phyloP scores from a whole-genome alignment of 352 stramenopile genomes.

The Thalassiosira livingstoniorum region DNA sequence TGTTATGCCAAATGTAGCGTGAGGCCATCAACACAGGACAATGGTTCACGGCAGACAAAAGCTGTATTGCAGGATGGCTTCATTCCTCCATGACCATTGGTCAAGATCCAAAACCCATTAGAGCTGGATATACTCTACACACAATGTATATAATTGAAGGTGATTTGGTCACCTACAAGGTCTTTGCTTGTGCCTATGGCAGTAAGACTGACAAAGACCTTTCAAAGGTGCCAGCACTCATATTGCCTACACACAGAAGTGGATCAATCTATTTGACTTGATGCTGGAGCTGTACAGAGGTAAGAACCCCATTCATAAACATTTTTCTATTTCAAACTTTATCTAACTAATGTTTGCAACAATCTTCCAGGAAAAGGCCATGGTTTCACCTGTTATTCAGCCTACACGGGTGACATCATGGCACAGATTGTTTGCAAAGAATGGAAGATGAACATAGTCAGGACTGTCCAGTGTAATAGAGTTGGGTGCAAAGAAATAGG shows the following conservation, averaged over 20 bases:
- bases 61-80: neutral
- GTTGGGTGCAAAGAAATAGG: too few species aligned
- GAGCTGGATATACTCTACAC: neutral
- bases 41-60: too few species aligned
- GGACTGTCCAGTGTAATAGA: too few species aligned
- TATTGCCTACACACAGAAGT: neutral
- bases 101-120: neutral
- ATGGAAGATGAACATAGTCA: too few species aligned
- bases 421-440: neutral
- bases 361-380: too few species aligned
- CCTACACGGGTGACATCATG: neutral
- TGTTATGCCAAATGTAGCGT: too few species aligned
- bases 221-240: neutral
- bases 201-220: neutral
- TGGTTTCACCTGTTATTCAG: too few species aligned
- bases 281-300: neutral
- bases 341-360: too few species aligned
- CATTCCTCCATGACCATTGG: neutral
- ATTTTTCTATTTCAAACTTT: too few species aligned
- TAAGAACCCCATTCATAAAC: too few species aligned
- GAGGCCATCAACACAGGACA: too few species aligned
- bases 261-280: neutral
- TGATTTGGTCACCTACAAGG: neutral
- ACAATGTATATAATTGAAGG: neutral
- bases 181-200: neutral